phyloP scores from a whole-genome alignment of 75 land plant species.

The Pinus albicaulis region DNA sequence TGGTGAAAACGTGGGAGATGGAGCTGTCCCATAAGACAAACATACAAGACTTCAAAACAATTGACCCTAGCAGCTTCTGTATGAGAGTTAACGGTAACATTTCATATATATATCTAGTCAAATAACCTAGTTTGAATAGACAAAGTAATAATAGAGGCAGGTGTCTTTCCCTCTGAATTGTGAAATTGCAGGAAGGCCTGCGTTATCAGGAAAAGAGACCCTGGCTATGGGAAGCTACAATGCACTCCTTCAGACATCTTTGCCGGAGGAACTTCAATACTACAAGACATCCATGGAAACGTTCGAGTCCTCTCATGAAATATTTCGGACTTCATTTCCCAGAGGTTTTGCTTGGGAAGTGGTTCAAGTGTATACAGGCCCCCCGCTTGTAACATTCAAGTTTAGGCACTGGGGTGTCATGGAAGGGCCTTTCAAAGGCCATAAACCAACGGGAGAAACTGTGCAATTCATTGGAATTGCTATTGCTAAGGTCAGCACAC shows the following conservation, averaged over 20 bases:
- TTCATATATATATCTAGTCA: too few species aligned
- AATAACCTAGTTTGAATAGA: too few species aligned
- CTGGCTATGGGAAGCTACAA: conserved; percentile 84
- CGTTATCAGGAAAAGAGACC: conserved; percentile 57
- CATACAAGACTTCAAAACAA: too few species aligned
- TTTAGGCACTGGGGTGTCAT: conserved; percentile 90
- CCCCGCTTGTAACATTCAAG: conserved; percentile 73
- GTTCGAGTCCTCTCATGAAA: conserved; percentile 79
- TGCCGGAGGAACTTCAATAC: conserved; percentile 51
- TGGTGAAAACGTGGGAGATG: too few species aligned
- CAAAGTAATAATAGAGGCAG: too few species aligned
- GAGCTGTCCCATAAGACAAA: too few species aligned
- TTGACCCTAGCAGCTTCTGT: too few species aligned
- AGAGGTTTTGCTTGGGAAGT: conserved; percentile 94
- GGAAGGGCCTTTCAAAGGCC: conserved; percentile 77
- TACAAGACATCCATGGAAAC: conserved; percentile 68
- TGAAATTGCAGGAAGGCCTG: neutral
- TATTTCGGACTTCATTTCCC: conserved; percentile 58
- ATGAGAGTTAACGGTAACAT: too few species aligned
- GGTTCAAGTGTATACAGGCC: conserved; percentile 66
- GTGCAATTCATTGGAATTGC: conserved; percentile 67
- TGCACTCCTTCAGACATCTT: conserved; percentile 54
- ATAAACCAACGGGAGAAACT: conserved; percentile 65
- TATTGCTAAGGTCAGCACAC: conserved; percentile 37
- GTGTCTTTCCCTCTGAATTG: too few species aligned